Conservation (phyloP, 202 grass and related monocot species). For the Schoenoplectus tabernaemontani region DNA sequence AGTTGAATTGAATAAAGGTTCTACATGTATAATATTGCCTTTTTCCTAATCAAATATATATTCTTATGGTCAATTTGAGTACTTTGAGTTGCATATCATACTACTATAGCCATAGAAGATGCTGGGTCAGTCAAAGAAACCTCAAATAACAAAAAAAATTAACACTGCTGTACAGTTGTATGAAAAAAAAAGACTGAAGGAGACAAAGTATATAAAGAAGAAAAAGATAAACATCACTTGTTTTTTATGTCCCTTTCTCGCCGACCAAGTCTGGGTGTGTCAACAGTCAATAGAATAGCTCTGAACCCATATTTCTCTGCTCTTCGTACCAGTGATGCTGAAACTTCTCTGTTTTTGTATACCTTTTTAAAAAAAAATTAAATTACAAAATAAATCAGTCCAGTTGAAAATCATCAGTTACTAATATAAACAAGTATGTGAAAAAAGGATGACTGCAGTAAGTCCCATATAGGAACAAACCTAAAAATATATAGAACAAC, state of each 20-base stretch:
- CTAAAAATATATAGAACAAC: too few species aligned
- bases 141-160: slow-evolving; percentile 13
- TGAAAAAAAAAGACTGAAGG: background rate
- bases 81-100: background rate
- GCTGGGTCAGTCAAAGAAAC: background rate
- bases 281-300: slow-evolving; percentile 79
- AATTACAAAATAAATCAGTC: background rate
- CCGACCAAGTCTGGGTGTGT: slow-evolving; percentile 64
- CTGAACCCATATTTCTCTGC: slow-evolving; percentile 69
- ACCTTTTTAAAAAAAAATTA: slow-evolving; percentile 35
- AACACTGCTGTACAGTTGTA: background rate
- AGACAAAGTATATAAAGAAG: background rate
- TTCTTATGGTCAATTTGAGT: background rate
- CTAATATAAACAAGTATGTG: background rate
- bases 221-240: slow-evolving; percentile 43
- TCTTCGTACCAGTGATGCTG: slow-evolving; percentile 39
- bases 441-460: background rate
- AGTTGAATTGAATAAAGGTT: background rate
- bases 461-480: background rate
- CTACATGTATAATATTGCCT: background rate
- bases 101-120: background rate
- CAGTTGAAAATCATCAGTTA: background rate
- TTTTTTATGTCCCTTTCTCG: slow-evolving; percentile 78
- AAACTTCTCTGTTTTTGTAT: slow-evolving; percentile 55
- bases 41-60: background rate